phyloP scores from a whole-genome alignment of 805 yeast genomes.

The Saturnispora sanitii region DNA sequence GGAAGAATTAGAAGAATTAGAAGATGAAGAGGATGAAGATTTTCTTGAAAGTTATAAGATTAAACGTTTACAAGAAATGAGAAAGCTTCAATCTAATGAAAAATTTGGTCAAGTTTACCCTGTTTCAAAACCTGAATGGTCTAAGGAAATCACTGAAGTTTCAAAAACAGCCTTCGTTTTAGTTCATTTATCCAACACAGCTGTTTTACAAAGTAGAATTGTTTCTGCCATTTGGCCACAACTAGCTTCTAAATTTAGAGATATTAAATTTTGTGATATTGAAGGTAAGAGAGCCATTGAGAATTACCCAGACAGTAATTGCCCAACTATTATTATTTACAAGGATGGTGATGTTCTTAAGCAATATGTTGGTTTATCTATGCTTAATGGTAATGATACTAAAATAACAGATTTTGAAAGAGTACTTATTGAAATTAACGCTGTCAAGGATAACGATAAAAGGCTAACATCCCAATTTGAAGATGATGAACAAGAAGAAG shows the following conservation, averaged over 20 bases:
- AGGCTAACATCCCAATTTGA: conserved; percentile 47
- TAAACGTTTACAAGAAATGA: conserved; percentile 68
- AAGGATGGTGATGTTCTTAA: conserved; percentile 66
- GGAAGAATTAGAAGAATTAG: conserved; percentile 77
- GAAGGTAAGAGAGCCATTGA: conserved; percentile 88
- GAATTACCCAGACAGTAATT: conserved; percentile 78
- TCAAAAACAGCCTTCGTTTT: conserved; percentile 58
- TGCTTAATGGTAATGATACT: conserved; percentile 79
- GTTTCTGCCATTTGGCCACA: conserved; percentile 46
- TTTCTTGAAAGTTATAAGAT: conserved; percentile 69
- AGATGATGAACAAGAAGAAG: conserved; percentile 49
- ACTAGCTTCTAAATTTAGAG: conserved; percentile 60
- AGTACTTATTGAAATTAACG: conserved; percentile 55
- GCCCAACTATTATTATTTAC: conserved; percentile 86
- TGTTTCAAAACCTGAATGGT: conserved; percentile 81
- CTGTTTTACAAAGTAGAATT: conserved; percentile 64
- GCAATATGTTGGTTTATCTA: conserved; percentile 71
- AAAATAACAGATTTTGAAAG: conserved; percentile 59
- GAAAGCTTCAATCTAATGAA: conserved; percentile 42
- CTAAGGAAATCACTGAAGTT: conserved; percentile 74
- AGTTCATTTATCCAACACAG: conserved; percentile 64
- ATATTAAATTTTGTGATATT: conserved; percentile 85
- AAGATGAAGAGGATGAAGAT: conserved; percentile 90
- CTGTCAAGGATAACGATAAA: conserved; percentile 56
- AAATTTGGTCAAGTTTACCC: conserved; percentile 70